Conservation (phyloP, 164 flowering plant genomes). For the Paratinospora sagittata region DNA sequence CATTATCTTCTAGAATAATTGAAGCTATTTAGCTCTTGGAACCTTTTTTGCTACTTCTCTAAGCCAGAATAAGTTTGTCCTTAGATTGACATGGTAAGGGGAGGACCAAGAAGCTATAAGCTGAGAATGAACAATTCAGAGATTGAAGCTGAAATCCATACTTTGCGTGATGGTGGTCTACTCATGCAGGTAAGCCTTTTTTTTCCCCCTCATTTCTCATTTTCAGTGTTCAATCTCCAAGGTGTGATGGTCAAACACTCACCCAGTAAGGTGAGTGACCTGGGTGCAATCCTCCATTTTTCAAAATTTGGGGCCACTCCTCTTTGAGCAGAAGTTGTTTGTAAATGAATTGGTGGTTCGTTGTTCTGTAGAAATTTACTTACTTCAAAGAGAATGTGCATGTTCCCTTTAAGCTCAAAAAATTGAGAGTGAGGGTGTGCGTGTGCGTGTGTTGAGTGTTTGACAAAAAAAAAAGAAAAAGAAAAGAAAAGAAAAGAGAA, state of each 20-base stretch:
- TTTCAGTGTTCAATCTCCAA: neutral
- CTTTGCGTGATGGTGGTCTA: constrained; percentile 97
- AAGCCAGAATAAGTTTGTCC: constrained; percentile 5
- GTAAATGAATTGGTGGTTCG: neutral
- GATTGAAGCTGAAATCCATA: constrained; percentile 94
- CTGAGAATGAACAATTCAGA: constrained; percentile 82
- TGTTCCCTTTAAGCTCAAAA: too few relatives aligned
- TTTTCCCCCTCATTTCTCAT: neutral
- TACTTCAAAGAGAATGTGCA: neutral
- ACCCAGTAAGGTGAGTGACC: too few relatives aligned
- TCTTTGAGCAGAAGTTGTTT: neutral
- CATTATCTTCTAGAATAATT: neutral
- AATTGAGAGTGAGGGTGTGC: too few relatives aligned
- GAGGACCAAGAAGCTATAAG: constrained; percentile 92
- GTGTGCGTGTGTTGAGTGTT: too few relatives aligned
- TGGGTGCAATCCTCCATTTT: too few relatives aligned
- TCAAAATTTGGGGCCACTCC: neutral
- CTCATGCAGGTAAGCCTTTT: constrained; percentile 81
- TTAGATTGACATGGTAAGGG: constrained; percentile 86
- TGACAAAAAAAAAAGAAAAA: too few relatives aligned
- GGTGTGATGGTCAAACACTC: too few relatives aligned
- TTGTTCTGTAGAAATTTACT: neutral
- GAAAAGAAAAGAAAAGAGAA: neutral
- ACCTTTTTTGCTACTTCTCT: constrained; percentile 6
- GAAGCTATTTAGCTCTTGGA: constrained; percentile 1